Conservation (phyloP, 768 basidiomycete genomes). For the Pisolithus sp. region DNA sequence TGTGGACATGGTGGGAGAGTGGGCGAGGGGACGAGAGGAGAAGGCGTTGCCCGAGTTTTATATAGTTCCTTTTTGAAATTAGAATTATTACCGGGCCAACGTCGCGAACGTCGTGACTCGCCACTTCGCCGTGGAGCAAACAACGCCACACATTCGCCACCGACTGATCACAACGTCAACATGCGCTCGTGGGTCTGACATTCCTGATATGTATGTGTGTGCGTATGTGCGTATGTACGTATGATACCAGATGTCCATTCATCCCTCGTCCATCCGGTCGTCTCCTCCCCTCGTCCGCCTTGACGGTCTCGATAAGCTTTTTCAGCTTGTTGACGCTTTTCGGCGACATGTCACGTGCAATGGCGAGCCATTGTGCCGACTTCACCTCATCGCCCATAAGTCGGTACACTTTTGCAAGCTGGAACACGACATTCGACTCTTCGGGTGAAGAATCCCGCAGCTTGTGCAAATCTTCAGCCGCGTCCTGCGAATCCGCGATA, state of each 20-base stretch:
- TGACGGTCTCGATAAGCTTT: slow-evolving; percentile 65
- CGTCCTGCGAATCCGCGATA: slow-evolving; percentile 47
- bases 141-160: slow-evolving; percentile 11
- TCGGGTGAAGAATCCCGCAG: slow-evolving; percentile 82
- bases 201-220: background rate
- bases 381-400: slow-evolving; percentile 71
- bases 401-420: slow-evolving; percentile 89
- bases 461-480: slow-evolving; percentile 73
- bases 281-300: slow-evolving; percentile 52
- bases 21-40: slow-evolving; percentile 15
- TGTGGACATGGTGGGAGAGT: slow-evolving; percentile 31
- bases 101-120: slow-evolving; percentile 29
- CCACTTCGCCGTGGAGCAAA: background rate
- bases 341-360: slow-evolving; percentile 91
- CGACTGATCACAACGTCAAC: background rate
- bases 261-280: slow-evolving; percentile 75
- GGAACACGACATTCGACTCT: slow-evolving; percentile 95
- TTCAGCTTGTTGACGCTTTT: slow-evolving; percentile 81
- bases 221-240: background rate
- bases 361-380: slow-evolving; percentile 79
- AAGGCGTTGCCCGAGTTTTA: slow-evolving; percentile 21
- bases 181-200: too few species aligned
- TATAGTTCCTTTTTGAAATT: slow-evolving; percentile 37
- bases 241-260: slow-evolving; percentile 17
- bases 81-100: too few species aligned